Evolutionary conservation across 306 rosid species (phyloP).

Genomic region (Dalbergia oliveri): DNA sequence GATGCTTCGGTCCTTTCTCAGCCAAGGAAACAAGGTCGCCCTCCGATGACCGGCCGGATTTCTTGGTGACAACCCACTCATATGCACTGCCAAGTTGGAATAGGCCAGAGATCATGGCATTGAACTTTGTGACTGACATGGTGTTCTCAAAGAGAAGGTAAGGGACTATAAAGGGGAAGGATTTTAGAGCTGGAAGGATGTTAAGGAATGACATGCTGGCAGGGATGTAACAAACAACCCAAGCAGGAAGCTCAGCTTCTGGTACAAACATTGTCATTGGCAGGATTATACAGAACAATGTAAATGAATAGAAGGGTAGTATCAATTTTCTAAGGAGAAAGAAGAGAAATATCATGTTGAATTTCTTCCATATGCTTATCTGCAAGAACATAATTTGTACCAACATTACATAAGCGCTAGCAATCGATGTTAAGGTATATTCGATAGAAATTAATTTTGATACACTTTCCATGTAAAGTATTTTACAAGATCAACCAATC

Average conservation of each 20-base stretch:
- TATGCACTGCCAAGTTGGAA: conserved; percentile 94
- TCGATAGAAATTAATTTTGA: background rate
- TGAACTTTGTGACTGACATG: conserved; percentile 94
- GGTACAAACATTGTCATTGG: conserved; percentile 98
- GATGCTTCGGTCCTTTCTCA: conserved; percentile 63
- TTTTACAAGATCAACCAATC: too few species aligned
- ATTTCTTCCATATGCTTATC: conserved; percentile 90
- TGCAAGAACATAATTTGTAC: conserved; percentile 51
- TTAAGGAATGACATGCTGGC: conserved; percentile 93
- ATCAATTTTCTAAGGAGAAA: conserved; percentile 88
- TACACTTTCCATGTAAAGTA: too few species aligned
- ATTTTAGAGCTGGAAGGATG: conserved; percentile 89
- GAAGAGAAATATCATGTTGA: conserved; percentile 91
- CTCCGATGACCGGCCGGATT: conserved; percentile 90
- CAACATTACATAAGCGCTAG: conserved; percentile 32
- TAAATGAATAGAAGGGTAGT: conserved; percentile 88
- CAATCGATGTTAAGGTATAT: background rate
- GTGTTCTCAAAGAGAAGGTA: conserved; percentile 96
- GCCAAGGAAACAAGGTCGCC: conserved; percentile 80
- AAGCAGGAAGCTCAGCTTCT: conserved; percentile 82
- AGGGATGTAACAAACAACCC: conserved; percentile 92
- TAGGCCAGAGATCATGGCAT: conserved; percentile 92
- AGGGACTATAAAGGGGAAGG: conserved; percentile 94
- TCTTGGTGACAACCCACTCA: conserved; percentile 96
- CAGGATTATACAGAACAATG: conserved; percentile 89